Percentiles rank a stretch among this genome's conserved stretches.
These are phyloP conservation scores for Scytalidium lignicola DNA, from an alignment of 2,329 filamentous ascomycete species.

Conservation along the genomic window DNA sequence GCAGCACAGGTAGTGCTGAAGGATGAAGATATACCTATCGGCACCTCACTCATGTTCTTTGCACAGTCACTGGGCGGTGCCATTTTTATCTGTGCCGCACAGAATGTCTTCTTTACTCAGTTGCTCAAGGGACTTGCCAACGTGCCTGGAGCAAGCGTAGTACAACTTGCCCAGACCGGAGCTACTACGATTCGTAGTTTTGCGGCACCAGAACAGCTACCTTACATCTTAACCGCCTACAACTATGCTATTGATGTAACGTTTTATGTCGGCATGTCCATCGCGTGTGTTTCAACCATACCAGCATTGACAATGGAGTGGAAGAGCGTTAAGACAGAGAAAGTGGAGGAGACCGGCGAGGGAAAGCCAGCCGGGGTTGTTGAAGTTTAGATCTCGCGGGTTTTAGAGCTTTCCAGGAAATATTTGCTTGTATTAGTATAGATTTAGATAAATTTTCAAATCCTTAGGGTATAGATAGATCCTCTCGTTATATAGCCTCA, in stretches of 20 bases:
- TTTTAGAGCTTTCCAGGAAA: too few relatives aligned
- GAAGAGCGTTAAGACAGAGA: conserved; percentile 46
- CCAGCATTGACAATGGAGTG: conserved; percentile 40
- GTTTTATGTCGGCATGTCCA: conserved; percentile 49
- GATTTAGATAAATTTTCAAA: too few relatives aligned
- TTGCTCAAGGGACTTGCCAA: conserved; percentile 11
- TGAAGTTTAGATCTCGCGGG: too few relatives aligned
- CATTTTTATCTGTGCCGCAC: conserved; percentile 19
- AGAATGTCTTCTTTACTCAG: conserved; percentile 25
- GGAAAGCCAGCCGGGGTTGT: too few relatives aligned
- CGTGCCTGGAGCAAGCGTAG: neutral
- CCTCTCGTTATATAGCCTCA: too few relatives aligned
- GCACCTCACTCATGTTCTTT: conserved; percentile 20
- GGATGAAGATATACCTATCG: too few relatives aligned
- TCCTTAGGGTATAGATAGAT: too few relatives aligned
- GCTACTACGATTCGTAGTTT: conserved; percentile 13
- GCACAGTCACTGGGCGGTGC: conserved; percentile 18
- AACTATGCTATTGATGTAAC: conserved; percentile 29
- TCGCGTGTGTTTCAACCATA: conserved; percentile 46
- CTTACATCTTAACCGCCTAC: conserved; percentile 1
- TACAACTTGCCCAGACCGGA: conserved; percentile 16
- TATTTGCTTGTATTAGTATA: too few relatives aligned
- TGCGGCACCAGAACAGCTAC: neutral
- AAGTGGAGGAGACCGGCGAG: neutral
- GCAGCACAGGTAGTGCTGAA: too few relatives aligned